phyloP scores from a whole-genome alignment of 1,284 basidiomycete genomes.

The Mycosarcoma mackinlayi region DNA sequence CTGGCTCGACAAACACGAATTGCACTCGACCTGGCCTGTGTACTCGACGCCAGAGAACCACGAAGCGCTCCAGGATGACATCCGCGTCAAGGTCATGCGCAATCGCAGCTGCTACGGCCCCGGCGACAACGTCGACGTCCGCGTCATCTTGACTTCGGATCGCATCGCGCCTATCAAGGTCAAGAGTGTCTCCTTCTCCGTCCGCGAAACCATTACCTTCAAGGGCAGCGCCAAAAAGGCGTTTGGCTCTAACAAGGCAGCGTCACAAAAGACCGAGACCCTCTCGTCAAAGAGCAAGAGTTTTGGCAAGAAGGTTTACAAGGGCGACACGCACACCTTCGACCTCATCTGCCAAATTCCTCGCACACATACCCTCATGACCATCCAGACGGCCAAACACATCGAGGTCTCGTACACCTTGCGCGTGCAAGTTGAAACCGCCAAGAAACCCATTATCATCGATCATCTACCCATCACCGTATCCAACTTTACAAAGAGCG shows the following conservation, averaged over 20 bases:
- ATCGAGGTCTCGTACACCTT: constrained; percentile 65
- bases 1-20: constrained; percentile 66
- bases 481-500: constrained; percentile 51
- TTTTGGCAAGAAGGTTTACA: constrained; percentile 64
- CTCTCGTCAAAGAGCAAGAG: constrained; percentile 56
- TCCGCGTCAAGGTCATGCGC: constrained; percentile 53
- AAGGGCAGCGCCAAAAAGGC: constrained; percentile 47
- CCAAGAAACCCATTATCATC: constrained; percentile 62
- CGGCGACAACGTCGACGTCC: constrained; percentile 55
- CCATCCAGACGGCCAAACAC: constrained; percentile 65
- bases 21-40: constrained; percentile 65
- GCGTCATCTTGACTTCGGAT: constrained; percentile 55
- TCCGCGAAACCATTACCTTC: constrained; percentile 65
- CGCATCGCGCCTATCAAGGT: constrained; percentile 57
- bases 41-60: constrained; percentile 58
- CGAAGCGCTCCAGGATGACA: constrained; percentile 47
- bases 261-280: constrained; percentile 53
- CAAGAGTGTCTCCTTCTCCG: constrained; percentile 54
- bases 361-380: constrained; percentile 62
- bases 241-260: constrained; percentile 40
- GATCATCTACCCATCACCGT: constrained; percentile 65
- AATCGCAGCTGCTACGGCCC: constrained; percentile 59
- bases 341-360: constrained; percentile 59
- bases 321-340: constrained; percentile 61
- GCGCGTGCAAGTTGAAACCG: constrained; percentile 60